Evolutionary conservation across 2,329 filamentous ascomycete genomes (phyloP).

Genomic region (Septoria linicola): DNA sequence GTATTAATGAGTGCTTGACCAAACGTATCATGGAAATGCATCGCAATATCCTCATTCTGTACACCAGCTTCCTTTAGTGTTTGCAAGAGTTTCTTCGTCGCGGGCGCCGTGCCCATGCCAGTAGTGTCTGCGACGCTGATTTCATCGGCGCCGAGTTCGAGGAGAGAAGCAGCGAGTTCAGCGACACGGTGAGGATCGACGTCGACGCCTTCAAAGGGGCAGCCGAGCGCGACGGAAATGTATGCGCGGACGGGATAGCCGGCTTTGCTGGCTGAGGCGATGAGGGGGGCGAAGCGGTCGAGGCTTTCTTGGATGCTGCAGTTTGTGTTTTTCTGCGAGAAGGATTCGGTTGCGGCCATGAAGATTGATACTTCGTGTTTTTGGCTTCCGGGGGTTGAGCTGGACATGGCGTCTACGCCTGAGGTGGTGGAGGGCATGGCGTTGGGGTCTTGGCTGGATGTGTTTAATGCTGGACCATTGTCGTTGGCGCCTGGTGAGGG

Average conservation of each 20-base stretch:
- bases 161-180: slow-evolving; percentile 61
- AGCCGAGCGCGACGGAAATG: slow-evolving; percentile 77
- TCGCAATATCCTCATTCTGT: slow-evolving; percentile 65
- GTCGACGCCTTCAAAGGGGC: slow-evolving; percentile 69
- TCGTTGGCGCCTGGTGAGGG: slow-evolving; percentile 38
- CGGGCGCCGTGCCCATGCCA: slow-evolving; percentile 79
- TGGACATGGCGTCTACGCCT: slow-evolving; percentile 49
- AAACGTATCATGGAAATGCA: slow-evolving; percentile 89
- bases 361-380: slow-evolving; percentile 73
- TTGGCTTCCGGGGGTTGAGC: slow-evolving; percentile 37
- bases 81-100: slow-evolving; percentile 63
- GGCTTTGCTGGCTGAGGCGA: slow-evolving; percentile 63
- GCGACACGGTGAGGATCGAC: slow-evolving; percentile 61
- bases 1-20: slow-evolving; percentile 82
- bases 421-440: slow-evolving; percentile 41
- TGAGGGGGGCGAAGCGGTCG: slow-evolving; percentile 67
- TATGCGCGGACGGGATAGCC: slow-evolving; percentile 73
- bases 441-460: slow-evolving; percentile 45
- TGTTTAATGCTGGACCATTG: slow-evolving; percentile 43
- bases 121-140: slow-evolving; percentile 89
- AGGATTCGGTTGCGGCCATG: slow-evolving; percentile 76
- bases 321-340: slow-evolving; percentile 79
- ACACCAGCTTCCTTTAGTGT: slow-evolving; percentile 67
- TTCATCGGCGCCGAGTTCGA: slow-evolving; percentile 87
- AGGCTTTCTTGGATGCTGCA: slow-evolving; percentile 74